Conservation (phyloP, 1,284 basidiomycete genomes). For the Melampsora larici-populina region DNA sequence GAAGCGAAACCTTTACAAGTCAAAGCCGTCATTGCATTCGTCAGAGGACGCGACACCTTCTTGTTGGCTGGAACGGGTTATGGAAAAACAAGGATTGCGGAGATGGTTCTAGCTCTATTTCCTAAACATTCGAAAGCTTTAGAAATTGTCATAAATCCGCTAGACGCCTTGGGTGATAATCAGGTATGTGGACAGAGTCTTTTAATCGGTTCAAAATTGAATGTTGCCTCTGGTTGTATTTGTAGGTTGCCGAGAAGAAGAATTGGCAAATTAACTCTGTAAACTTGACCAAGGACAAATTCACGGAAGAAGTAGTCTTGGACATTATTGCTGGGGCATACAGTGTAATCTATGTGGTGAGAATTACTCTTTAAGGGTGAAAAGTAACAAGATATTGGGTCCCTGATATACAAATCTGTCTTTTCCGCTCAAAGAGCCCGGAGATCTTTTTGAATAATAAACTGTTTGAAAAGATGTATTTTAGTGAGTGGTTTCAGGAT, state of each 20-base stretch:
- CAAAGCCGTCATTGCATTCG: neutral
- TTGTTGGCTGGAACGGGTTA: neutral
- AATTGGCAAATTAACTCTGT: neutral
- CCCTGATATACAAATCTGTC: too few relatives aligned
- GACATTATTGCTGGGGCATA: constrained; percentile 2
- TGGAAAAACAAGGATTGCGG: too few relatives aligned
- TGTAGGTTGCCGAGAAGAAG: constrained; percentile 6
- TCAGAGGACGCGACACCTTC: neutral
- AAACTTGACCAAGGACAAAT: neutral
- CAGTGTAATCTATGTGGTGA: constrained; percentile 7
- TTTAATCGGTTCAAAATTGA: neutral
- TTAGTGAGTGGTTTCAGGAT: too few relatives aligned
- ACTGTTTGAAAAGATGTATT: too few relatives aligned
- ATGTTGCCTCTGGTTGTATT: neutral
- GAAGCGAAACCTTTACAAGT: neutral
- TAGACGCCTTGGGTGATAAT: constrained; percentile 16
- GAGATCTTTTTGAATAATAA: constrained; percentile 6
- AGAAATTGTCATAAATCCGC: too few relatives aligned
- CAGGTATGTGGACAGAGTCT: neutral
- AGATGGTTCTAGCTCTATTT: too few relatives aligned
- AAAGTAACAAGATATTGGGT: too few relatives aligned
- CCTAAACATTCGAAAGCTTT: too few relatives aligned
- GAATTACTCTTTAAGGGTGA: neutral
- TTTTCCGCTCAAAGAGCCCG: neutral
- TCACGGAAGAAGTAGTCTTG: neutral